A percentile compares a stretch with the other conserved stretches of the same genome.
phyloP scores from a whole-genome alignment of 2,329 filamentous ascomycete species.

The Harringtonia aguacate region DNA sequence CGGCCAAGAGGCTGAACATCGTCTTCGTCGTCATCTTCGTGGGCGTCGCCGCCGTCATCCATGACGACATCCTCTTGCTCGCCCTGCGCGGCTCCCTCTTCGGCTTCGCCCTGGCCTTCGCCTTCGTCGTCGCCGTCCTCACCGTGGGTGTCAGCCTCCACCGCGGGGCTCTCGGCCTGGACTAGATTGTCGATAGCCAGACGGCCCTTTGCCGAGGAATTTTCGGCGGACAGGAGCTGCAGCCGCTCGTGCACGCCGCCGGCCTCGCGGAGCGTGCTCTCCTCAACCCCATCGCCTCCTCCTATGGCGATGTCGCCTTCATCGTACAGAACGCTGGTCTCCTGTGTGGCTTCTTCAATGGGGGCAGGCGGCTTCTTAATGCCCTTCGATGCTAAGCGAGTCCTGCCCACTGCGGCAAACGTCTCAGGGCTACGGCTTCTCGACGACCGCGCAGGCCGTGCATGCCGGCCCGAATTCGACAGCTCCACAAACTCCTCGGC shows the following conservation, averaged over 20 bases:
- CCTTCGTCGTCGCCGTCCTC: conserved; percentile 12
- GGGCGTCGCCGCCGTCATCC: conserved; percentile 21
- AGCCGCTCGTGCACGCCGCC: neutral
- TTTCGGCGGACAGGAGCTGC: neutral
- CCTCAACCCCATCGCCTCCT: conserved; percentile 6
- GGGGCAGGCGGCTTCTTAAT: conserved; percentile 35
- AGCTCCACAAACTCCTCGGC: conserved; percentile 46
- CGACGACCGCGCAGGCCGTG: conserved; percentile 33
- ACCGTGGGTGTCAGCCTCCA: neutral
- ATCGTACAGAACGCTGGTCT: conserved; percentile 26
- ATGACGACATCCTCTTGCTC: conserved; percentile 3
- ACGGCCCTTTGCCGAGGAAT: neutral
- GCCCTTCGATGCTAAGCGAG: conserved; percentile 40
- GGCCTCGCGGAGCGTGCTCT: neutral
- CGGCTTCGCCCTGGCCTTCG: neutral
- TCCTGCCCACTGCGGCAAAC: conserved; percentile 24
- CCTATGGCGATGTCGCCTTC: conserved; percentile 24
- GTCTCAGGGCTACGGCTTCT: conserved; percentile 48
- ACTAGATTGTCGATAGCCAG: neutral
- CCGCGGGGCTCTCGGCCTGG: neutral
- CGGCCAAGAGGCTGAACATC: conserved; percentile 34
- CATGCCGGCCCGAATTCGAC: conserved; percentile 50
- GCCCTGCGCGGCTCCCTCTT: neutral
- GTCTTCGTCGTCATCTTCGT: conserved; percentile 14
- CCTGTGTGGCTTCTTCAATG: conserved; percentile 40